Evolutionary conservation across 306 rosid species (phyloP).

Genomic region (Hippophae gyantsensis): DNA sequence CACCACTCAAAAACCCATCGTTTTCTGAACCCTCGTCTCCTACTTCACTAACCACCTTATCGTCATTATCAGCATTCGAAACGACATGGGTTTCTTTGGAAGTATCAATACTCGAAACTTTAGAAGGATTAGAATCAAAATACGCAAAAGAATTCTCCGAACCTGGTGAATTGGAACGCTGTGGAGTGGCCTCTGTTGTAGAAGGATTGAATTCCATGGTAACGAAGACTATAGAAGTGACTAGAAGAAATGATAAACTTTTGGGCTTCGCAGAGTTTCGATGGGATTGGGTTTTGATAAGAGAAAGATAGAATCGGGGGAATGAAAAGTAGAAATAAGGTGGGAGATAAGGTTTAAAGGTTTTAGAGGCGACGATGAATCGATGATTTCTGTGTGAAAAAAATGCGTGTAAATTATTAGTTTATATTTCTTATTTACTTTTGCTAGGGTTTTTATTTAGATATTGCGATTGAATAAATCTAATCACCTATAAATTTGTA

Average conservation of each 20-base stretch:
- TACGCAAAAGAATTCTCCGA: constrained; percentile 18
- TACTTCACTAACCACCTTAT: constrained; percentile 17
- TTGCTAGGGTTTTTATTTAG: too few species aligned
- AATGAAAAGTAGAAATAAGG: neutral
- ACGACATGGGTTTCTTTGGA: constrained; percentile 2
- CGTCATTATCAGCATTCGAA: constrained; percentile 3
- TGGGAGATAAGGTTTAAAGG: neutral
- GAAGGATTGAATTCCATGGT: constrained; percentile 34
- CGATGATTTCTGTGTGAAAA: too few species aligned
- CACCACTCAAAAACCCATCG: constrained; percentile 64
- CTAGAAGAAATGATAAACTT: neutral
- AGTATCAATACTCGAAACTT: constrained; percentile 14
- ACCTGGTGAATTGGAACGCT: constrained; percentile 26
- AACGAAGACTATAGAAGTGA: neutral
- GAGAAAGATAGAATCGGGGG: neutral
- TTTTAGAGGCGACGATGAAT: neutral
- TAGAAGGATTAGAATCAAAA: constrained; percentile 19
- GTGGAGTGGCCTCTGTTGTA: constrained; percentile 17
- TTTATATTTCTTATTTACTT: too few species aligned
- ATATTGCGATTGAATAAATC: too few species aligned
- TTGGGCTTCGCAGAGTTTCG: neutral
- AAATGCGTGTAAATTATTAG: too few species aligned
- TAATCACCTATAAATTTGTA: too few species aligned
- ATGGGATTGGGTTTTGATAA: neutral
- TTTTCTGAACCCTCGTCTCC: constrained; percentile 32